Evolutionary conservation across 345 rosid genomes (phyloP), one percentile per base, ranked within the genome.

Genomic region (Aquilaria sinensis): DNA sequence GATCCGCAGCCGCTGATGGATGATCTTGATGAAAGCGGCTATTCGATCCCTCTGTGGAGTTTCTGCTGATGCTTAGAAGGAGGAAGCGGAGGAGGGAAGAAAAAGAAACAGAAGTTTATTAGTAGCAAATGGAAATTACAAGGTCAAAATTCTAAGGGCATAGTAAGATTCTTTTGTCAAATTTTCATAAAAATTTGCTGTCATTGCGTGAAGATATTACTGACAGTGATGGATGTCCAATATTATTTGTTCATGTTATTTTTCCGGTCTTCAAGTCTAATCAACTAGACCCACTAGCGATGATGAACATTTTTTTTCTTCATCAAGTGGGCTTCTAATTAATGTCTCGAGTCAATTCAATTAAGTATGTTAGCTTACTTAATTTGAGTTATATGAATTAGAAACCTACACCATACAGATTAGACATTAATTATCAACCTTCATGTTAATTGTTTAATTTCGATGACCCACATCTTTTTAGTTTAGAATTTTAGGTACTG

Each of bases 31-130:
- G 89, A 84, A 58, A 90, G 84, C 67, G 82, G 76, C 15, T 37
- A 37, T 9, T 90, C 89, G 63, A 80, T 92, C 75, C 81, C 80
- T 61, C 75, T 92, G 23, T 92, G 98, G 98, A 89, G 80, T 72
- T 92, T 92, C 74, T 75, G 85, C 70, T 80, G 77, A 80, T 13
- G 47, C 61, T 23, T 23, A 52, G 32, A 45, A 8, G 43, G 8
- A 5, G 9, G 48, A n/a, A n/a, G n/a, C n/a, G n/a, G n/a, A 55
- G 37, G 31, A n/a, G 14, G 7, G 15, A 45, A 60, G 12, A 51
- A 55, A 2, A 41, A 61, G 52, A 48, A 12, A 54, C 49, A 57
- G 49, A 41, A 45, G 12, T 12, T 15, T 15, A 53, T 8, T 46
- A 43, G 23, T 33, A 23, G 14, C 49, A 48, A n/a, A 58, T n/a